phyloP scores from a whole-genome alignment of 139 green algal species.

The Desmodesmus armatus region DNA sequence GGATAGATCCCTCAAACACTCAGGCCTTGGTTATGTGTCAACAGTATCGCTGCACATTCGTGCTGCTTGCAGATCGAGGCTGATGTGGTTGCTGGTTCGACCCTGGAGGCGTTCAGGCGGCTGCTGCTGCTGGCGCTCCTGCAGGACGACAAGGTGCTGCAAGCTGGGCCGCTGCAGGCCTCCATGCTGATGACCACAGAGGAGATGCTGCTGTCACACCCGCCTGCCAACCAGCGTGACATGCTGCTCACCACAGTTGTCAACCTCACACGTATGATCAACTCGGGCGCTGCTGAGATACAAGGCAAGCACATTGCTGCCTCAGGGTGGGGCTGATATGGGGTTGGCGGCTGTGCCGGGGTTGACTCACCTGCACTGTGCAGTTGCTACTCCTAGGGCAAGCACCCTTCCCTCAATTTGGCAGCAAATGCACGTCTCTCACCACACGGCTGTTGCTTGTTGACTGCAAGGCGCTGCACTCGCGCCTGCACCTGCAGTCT shows the following conservation, averaged over 20 bases:
- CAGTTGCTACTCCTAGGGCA: too few relatives aligned
- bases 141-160: constrained; percentile 38
- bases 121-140: constrained; percentile 61
- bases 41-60: background rate
- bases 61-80: constrained; percentile 48
- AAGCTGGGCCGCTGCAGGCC: background rate
- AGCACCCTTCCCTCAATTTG: too few relatives aligned
- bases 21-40: too few relatives aligned
- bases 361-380: too few relatives aligned
- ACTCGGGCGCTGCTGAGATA: constrained; percentile 47
- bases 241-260: constrained; percentile 46
- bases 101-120: constrained; percentile 49
- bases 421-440: too few relatives aligned
- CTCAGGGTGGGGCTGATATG: too few relatives aligned
- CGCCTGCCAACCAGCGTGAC: background rate
- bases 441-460: too few relatives aligned
- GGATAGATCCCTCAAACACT: too few relatives aligned
- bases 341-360: too few relatives aligned
- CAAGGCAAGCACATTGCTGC: too few relatives aligned
- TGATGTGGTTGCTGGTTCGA: constrained; percentile 39
- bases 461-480: too few relatives aligned
- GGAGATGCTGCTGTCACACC: constrained; percentile 29
- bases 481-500: too few relatives aligned
- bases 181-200: constrained; percentile 36
- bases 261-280: constrained; percentile 59